phyloP scores from a whole-genome alignment of 2,329 filamentous ascomycete species.

The Botrytis porri region DNA sequence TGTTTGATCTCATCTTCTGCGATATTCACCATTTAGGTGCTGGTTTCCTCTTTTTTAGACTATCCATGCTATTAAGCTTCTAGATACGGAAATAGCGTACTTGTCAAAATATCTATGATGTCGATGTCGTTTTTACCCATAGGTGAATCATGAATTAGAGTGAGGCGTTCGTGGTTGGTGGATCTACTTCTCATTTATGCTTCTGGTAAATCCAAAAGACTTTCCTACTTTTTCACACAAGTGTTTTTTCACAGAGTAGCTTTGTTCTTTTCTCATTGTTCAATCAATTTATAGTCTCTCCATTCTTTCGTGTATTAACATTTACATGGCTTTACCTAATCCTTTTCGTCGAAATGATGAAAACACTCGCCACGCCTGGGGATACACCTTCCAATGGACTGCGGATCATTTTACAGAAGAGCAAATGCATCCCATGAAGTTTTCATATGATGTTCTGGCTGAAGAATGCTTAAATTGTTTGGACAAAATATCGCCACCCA shows the following conservation, averaged over 20 bases:
- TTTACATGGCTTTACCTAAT: slow-evolving; percentile 20
- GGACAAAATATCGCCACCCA: slow-evolving; percentile 56
- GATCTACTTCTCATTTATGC: neutral
- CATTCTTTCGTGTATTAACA: neutral
- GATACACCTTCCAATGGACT: slow-evolving; percentile 68
- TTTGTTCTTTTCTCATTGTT: neutral
- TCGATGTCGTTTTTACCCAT: neutral
- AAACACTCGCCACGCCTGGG: slow-evolving; percentile 47
- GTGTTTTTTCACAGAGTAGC: neutral
- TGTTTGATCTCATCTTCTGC: neutral
- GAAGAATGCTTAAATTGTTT: slow-evolving; percentile 63
- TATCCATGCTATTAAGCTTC: neutral
- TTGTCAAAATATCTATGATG: neutral
- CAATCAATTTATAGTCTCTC: neutral
- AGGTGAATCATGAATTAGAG: neutral
- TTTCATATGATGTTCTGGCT: slow-evolving; percentile 66
- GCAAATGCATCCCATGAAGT: slow-evolving; percentile 58
- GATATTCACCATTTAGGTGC: neutral
- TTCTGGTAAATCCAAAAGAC: neutral
- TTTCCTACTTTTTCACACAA: neutral
- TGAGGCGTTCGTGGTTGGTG: neutral
- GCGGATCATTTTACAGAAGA: slow-evolving; percentile 58
- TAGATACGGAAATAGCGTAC: neutral
- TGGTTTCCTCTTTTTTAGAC: neutral
- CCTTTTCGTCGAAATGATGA: slow-evolving; percentile 28